A percentile compares a stretch with the other conserved stretches of the same genome.
Evolutionary conservation across 1,284 basidiomycete genomes (phyloP).

Genomic region (Ceratobasidium sp.): DNA sequence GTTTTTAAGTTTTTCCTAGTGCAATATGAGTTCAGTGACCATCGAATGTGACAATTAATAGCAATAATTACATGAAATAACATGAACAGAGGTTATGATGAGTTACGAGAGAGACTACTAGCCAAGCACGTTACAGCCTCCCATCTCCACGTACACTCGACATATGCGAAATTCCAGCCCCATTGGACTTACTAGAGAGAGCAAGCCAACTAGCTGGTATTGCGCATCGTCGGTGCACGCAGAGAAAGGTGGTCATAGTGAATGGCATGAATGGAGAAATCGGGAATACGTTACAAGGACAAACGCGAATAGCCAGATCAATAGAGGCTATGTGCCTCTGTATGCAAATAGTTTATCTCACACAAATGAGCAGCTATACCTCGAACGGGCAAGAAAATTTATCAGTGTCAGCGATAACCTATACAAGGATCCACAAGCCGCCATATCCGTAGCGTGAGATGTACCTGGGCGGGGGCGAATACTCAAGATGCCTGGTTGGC

Average conservation of each 20-base stretch:
- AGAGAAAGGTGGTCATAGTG: slow-evolving; percentile 20
- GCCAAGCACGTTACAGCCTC: neutral
- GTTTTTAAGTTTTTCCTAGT: neutral
- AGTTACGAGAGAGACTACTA: neutral
- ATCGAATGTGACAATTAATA: no score
- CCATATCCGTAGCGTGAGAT: no score
- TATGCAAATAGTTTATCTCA: neutral
- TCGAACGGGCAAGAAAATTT: no score
- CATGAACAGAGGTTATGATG: neutral
- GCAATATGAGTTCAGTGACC: neutral
- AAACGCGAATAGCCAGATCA: neutral
- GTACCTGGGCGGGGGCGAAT: no score
- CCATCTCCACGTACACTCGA: slow-evolving; percentile 44
- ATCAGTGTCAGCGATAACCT: no score
- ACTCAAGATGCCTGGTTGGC: neutral
- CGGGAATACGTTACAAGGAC: neutral
- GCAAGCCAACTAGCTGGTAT: slow-evolving; percentile 21
- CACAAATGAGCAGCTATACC: no score
- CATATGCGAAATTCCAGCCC: slow-evolving; percentile 41
- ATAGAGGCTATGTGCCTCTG: neutral
- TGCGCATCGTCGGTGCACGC: slow-evolving; percentile 38
- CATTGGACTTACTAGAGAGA: slow-evolving; percentile 26
- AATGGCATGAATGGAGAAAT: neutral
- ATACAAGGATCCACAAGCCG: no score
- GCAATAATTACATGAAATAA: neutral